A percentile compares a stretch with the other conserved stretches of the same genome.
Conservation (phyloP, 148 eudicot genomes). For the Simmondsia chinensis region DNA sequence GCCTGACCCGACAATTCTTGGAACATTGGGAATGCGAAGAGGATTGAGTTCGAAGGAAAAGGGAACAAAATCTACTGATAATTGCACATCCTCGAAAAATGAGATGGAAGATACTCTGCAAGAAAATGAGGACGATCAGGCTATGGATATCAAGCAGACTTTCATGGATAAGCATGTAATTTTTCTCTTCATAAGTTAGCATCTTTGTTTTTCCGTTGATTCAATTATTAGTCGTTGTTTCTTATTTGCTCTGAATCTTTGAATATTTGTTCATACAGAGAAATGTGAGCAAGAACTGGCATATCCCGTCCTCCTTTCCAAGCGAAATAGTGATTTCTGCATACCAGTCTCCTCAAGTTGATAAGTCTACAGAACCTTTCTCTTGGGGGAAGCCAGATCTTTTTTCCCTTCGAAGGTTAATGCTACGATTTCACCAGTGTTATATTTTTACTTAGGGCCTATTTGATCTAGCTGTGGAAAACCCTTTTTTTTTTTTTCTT, state of each 20-base stretch:
- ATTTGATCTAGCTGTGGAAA: too few species aligned
- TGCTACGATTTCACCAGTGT: too few species aligned
- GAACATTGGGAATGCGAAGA: slow-evolving; percentile 36
- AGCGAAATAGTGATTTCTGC: slow-evolving; percentile 78
- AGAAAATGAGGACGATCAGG: slow-evolving; percentile 12
- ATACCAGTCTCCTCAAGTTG: slow-evolving; percentile 83
- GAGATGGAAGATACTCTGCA: slow-evolving; percentile 21
- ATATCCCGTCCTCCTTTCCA: slow-evolving; percentile 76
- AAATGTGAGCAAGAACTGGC: slow-evolving; percentile 99
- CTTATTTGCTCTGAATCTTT: slow-evolving; percentile 1
- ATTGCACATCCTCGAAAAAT: slow-evolving; percentile 11
- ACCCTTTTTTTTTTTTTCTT: too few species aligned
- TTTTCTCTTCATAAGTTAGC: neutral
- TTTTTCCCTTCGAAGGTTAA: slow-evolving; percentile 82
- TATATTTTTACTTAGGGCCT: neutral
- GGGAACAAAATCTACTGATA: slow-evolving; percentile 30
- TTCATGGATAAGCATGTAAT: slow-evolving; percentile 95
- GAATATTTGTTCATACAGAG: slow-evolving; percentile 46
- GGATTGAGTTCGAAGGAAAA: slow-evolving; percentile 35
- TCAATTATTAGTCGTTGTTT: neutral
- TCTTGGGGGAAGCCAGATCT: slow-evolving; percentile 97
- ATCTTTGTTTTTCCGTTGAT: slow-evolving; percentile 2
- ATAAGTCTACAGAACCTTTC: slow-evolving; percentile 87
- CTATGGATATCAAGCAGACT: slow-evolving; percentile 31
- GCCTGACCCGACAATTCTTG: slow-evolving; percentile 87